These are phyloP conservation scores for Dictyostelium intermedium DNA, from an alignment of 78 protist species.

Conservation along the genomic window DNA sequence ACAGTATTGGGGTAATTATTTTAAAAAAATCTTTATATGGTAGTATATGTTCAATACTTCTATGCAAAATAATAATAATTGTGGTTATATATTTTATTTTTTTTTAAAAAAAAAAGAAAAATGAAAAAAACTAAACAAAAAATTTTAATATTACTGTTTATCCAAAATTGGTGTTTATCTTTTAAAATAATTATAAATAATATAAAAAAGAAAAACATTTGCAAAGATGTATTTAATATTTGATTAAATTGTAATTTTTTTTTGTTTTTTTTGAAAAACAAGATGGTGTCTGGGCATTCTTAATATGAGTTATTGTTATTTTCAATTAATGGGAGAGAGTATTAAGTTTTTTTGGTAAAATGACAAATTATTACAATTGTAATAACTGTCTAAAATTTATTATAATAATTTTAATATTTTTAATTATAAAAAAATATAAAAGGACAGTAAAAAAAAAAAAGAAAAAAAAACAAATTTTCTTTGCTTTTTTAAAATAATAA, in stretches of 20 bases:
- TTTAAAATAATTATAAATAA: background rate
- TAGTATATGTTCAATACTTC: background rate
- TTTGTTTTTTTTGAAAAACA: background rate
- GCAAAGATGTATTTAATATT: background rate
- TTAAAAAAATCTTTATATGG: background rate
- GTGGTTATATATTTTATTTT: background rate
- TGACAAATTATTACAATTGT: background rate
- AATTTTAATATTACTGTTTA: background rate
- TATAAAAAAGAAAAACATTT: background rate
- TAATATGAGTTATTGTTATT: background rate
- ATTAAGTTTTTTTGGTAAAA: background rate
- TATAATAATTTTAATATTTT: background rate
- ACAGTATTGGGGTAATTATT: background rate
- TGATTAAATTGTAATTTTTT: background rate
- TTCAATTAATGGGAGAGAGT: background rate
- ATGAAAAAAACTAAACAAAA: background rate
- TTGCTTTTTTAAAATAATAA: background rate
- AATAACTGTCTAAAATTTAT: background rate
- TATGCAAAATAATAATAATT: background rate
- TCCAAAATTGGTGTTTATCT: background rate
- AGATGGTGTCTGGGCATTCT: background rate
- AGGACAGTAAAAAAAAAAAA: background rate
- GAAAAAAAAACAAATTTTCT: background rate
- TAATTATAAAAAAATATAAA: background rate
- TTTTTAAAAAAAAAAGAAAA: too few species aligned